Percentiles rank a stretch among this genome's conserved stretches.
These are phyloP conservation scores for Podospora didyma DNA, from an alignment of 495 filamentous ascomycete genomes.

Conservation along the genomic window DNA sequence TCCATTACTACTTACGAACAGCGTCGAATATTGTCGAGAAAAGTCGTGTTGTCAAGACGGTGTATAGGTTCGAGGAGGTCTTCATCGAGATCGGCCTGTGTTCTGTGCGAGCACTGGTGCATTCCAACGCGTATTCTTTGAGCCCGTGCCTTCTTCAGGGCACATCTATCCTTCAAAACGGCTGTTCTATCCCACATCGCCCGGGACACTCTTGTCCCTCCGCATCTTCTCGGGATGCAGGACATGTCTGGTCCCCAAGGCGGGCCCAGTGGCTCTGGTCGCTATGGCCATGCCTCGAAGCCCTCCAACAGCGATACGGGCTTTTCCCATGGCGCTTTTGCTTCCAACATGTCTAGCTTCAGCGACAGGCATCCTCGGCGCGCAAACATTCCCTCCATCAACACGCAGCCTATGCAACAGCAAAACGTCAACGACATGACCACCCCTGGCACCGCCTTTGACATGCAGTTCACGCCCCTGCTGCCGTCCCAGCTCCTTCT, in stretches of 20 bases:
- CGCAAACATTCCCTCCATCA: constrained; percentile 88
- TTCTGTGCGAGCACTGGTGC: constrained; percentile 3
- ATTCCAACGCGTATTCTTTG: constrained; percentile 24
- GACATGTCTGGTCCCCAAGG: constrained; percentile 61
- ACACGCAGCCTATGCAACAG: constrained; percentile 60
- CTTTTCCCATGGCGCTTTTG: constrained; percentile 88
- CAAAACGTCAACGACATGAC: constrained; percentile 61
- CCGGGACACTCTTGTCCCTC: constrained; percentile 72
- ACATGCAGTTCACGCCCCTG: constrained; percentile 97
- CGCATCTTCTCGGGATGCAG: constrained; percentile 86
- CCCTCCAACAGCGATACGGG: constrained; percentile 76
- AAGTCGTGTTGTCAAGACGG: background rate
- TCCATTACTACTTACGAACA: background rate
- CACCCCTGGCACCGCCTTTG: constrained; percentile 81
- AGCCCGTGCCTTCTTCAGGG: constrained; percentile 46
- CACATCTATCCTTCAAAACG: constrained; percentile 62
- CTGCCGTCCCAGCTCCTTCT: constrained; percentile 91
- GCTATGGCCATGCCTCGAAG: constrained; percentile 65
- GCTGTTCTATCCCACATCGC: constrained; percentile 61
- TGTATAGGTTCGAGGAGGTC: background rate
- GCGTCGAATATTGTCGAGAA: background rate
- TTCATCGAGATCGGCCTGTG: background rate
- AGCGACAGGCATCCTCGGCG: constrained; percentile 77
- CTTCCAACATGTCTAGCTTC: constrained; percentile 74
- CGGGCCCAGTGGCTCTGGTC: constrained; percentile 52